Evolutionary conservation across 257 asterid genomes (phyloP).

Genomic region (Solanum tarijense): DNA sequence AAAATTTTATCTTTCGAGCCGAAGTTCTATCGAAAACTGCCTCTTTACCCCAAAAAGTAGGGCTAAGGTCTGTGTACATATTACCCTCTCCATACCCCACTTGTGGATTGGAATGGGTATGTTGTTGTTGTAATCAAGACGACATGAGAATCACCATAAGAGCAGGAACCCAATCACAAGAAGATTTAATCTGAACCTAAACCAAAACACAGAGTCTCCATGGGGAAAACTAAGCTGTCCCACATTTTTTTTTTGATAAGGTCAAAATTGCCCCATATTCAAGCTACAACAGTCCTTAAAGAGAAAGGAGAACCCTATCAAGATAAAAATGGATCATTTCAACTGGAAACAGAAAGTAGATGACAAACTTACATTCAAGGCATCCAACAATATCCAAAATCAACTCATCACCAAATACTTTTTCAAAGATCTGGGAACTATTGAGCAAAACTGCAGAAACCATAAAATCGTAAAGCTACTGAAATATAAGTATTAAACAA

Average conservation of each 20-base stretch:
- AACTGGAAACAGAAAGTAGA: not conserved
- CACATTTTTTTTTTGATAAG: not conserved
- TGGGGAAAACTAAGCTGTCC: not conserved
- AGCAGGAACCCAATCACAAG: not conserved
- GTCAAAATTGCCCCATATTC: not conserved
- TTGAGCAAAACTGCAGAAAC: slow-evolving; percentile 72
- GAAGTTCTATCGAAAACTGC: not conserved
- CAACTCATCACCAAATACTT: slow-evolving; percentile 79
- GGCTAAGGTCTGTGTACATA: not conserved
- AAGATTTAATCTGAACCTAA: not conserved
- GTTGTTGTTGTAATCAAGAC: not conserved
- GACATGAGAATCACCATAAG: not conserved
- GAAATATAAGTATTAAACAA: not conserved
- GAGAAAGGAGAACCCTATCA: not conserved
- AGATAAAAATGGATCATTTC: not conserved
- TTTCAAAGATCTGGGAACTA: slow-evolving; percentile 78
- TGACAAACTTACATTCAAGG: slow-evolving; percentile 66
- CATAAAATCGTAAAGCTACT: not conserved
- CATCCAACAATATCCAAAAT: slow-evolving; percentile 89
- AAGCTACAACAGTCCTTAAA: not conserved
- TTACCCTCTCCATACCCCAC: not conserved
- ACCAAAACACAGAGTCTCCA: not conserved
- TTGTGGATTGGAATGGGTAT: not conserved
- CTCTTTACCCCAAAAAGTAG: not conserved
- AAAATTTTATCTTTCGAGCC: not conserved